These are phyloP conservation scores for Pyrrhoderma lamaoense DNA, from an alignment of 1,284 basidiomycete species.

Conservation along the genomic window DNA sequence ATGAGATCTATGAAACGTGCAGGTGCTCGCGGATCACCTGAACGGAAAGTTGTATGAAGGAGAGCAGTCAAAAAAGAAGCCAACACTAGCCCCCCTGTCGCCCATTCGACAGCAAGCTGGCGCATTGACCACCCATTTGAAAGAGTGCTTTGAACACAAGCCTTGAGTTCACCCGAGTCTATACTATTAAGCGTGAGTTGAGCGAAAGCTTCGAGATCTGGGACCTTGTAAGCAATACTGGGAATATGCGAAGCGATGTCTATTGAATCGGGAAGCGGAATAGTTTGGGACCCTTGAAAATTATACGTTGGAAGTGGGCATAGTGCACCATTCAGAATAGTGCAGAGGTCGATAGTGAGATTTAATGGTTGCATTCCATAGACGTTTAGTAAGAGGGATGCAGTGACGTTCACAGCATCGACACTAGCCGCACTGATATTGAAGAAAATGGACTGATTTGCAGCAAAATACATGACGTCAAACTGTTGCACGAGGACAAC, in stretches of 20 bases:
- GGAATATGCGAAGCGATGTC: slow-evolving; percentile 58
- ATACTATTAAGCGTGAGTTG: slow-evolving; percentile 72
- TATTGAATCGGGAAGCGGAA: slow-evolving; percentile 55
- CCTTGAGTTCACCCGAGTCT: slow-evolving; percentile 62
- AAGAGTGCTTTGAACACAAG: slow-evolving; percentile 87
- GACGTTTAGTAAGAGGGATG: slow-evolving; percentile 72
- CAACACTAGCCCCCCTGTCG: slow-evolving; percentile 63
- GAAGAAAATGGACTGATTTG: slow-evolving; percentile 66
- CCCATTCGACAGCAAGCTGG: slow-evolving; percentile 72
- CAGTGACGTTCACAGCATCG: slow-evolving; percentile 69
- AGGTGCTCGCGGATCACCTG: slow-evolving; percentile 32
- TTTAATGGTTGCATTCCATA: slow-evolving; percentile 79
- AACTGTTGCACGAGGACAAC: slow-evolving; percentile 77
- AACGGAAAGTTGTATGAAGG: neutral
- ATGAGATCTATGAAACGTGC: slow-evolving; percentile 76
- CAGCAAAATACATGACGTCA: slow-evolving; percentile 65
- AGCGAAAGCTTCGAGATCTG: slow-evolving; percentile 87
- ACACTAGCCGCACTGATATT: slow-evolving; percentile 70
- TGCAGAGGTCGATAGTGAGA: slow-evolving; percentile 72
- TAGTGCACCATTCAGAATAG: slow-evolving; percentile 65
- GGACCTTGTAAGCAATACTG: slow-evolving; percentile 77
- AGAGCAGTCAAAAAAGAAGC: slow-evolving; percentile 57
- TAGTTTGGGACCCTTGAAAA: slow-evolving; percentile 74
- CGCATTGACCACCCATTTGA: slow-evolving; percentile 85
- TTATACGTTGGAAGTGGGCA: slow-evolving; percentile 86